Percentiles rank a stretch among this genome's conserved stretches.
These are phyloP conservation scores for Apodospora peruviana DNA, from an alignment of 495 filamentous ascomycete genomes.

Conservation along the genomic window DNA sequence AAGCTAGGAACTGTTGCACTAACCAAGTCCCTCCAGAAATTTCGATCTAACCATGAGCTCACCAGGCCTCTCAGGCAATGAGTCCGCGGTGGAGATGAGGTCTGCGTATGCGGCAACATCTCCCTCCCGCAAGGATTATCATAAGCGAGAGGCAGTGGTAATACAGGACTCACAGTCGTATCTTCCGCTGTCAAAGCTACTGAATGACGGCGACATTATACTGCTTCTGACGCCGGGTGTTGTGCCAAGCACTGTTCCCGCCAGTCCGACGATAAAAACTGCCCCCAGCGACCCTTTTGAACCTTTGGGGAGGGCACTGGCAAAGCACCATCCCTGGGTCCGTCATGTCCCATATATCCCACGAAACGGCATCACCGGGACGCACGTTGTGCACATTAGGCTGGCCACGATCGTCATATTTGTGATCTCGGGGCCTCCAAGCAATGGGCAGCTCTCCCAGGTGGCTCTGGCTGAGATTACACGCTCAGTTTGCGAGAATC, in stretches of 20 bases:
- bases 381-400: constrained; percentile 55
- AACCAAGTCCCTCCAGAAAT: background rate
- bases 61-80: constrained; percentile 2
- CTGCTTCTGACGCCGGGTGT: constrained; percentile 58
- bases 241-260: constrained; percentile 29
- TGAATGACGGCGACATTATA: constrained; percentile 44
- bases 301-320: constrained; percentile 50
- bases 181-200: constrained; percentile 35
- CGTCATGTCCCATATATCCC: constrained; percentile 57
- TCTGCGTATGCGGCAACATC: background rate
- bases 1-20: background rate
- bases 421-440: constrained; percentile 39
- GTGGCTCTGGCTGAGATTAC: constrained; percentile 38
- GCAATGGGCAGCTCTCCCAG: constrained; percentile 31
- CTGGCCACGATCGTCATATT: constrained; percentile 50
- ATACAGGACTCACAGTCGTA: constrained; percentile 31
- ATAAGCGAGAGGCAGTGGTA: constrained; percentile 10
- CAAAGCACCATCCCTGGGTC: constrained; percentile 47
- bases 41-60: constrained; percentile 8
- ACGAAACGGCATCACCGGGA: constrained; percentile 51
- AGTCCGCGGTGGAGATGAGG: background rate
- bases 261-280: constrained; percentile 6
- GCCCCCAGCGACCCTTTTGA: constrained; percentile 52
- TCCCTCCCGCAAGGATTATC: constrained; percentile 1
- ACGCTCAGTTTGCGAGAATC: constrained; percentile 38